A percentile compares a stretch with the other conserved stretches of the same genome.
These are phyloP conservation scores for Suillus occidentalis DNA, from an alignment of 768 basidiomycete genomes.

Conservation along the genomic window DNA sequence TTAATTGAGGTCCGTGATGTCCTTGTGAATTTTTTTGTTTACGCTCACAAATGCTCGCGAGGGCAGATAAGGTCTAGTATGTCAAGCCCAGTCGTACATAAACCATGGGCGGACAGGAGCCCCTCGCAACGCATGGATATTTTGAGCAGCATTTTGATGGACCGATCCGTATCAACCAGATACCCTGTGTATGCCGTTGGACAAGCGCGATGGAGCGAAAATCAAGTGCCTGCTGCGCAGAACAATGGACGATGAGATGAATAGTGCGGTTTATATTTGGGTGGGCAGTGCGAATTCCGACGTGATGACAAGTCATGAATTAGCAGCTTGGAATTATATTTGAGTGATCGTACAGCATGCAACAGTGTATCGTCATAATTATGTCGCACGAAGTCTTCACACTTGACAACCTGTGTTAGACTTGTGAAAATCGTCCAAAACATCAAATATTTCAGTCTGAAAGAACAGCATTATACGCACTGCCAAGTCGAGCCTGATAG, in stretches of 20 bases:
- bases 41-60: slow-evolving; percentile 8
- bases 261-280: neutral
- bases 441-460: neutral
- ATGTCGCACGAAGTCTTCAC: neutral
- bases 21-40: neutral
- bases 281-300: neutral
- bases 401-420: neutral
- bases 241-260: slow-evolving; percentile 27
- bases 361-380: neutral
- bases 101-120: slow-evolving; percentile 89
- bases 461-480: neutral
- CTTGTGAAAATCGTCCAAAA: neutral
- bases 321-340: neutral
- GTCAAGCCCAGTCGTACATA: slow-evolving; percentile 93
- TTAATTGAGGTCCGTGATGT: slow-evolving; percentile 65
- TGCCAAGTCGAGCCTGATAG: neutral
- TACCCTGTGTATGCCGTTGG: slow-evolving; percentile 91
- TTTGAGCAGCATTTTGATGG: slow-evolving; percentile 97
- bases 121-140: slow-evolving; percentile 97
- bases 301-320: neutral
- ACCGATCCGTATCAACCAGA: slow-evolving; percentile 72
- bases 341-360: neutral
- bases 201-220: slow-evolving; percentile 87
- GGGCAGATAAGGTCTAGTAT: slow-evolving; percentile 80
- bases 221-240: slow-evolving; percentile 38